These are phyloP conservation scores for Coffea humblotiana DNA, from an alignment of 305 asterid genomes.

Conservation along the genomic window DNA sequence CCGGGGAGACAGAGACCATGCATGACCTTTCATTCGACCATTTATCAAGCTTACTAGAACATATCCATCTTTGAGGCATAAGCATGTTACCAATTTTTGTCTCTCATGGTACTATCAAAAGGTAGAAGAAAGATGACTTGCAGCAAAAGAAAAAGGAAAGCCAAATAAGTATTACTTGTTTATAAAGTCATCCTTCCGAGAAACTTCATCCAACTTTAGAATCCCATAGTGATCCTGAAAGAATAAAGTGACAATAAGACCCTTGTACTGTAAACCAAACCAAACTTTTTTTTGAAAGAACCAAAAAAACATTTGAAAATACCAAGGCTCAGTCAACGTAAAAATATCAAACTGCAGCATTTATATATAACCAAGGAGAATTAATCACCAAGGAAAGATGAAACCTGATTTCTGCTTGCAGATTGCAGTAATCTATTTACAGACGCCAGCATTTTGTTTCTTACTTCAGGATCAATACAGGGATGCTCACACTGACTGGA, in stretches of 20 bases:
- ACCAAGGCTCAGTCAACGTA: background rate
- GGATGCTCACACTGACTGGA: conserved; percentile 56
- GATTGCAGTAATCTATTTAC: conserved; percentile 44
- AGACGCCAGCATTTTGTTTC: conserved; percentile 41
- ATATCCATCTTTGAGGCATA: background rate
- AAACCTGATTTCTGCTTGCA: conserved; percentile 64
- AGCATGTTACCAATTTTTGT: background rate
- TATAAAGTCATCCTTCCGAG: conserved; percentile 57
- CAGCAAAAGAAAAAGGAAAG: background rate
- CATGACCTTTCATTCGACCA: too few species aligned
- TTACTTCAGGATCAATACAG: conserved; percentile 42
- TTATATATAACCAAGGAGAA: background rate
- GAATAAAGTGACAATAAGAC: conserved; percentile 1
- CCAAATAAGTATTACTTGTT: conserved; percentile 57
- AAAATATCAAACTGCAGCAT: background rate
- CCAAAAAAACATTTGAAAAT: background rate
- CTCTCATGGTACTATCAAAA: background rate
- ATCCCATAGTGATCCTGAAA: conserved; percentile 77
- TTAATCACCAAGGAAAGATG: conserved; percentile 12
- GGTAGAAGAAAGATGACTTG: background rate
- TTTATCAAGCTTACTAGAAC: background rate
- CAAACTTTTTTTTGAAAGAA: too few species aligned
- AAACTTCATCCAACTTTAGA: conserved; percentile 62
- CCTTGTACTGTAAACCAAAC: background rate
- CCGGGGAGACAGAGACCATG: too few species aligned